These are phyloP conservation scores for Thielaviopsis euricoi DNA, from an alignment of 2,329 filamentous ascomycete genomes.

Conservation along the genomic window DNA sequence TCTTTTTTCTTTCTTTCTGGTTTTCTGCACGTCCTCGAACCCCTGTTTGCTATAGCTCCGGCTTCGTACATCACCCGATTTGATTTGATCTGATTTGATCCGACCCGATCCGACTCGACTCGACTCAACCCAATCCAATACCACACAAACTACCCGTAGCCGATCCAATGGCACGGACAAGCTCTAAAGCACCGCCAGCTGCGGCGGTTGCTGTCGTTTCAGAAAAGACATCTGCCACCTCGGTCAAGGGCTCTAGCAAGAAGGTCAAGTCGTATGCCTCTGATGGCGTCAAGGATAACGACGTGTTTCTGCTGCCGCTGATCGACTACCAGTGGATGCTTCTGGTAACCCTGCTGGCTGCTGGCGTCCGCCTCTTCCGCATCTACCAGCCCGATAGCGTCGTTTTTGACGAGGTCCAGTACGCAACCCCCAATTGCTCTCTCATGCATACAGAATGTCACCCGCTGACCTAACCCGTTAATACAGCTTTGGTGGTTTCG, in stretches of 20 bases:
- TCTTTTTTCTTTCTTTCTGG: not conserved
- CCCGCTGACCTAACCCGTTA: not conserved
- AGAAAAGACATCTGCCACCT: not conserved
- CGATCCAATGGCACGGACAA: slow-evolving; percentile 1
- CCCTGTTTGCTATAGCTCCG: not conserved
- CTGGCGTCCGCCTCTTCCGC: slow-evolving; percentile 73
- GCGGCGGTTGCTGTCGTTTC: not conserved
- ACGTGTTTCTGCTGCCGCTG: slow-evolving; percentile 72
- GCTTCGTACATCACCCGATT: not conserved
- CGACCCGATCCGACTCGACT: no score
- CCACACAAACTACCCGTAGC: not conserved
- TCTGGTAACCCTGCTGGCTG: slow-evolving; percentile 56
- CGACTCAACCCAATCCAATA: not conserved
- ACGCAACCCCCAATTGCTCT: slow-evolving; percentile 27
- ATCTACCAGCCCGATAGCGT: slow-evolving; percentile 95
- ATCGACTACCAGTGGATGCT: slow-evolving; percentile 70
- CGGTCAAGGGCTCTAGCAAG: slow-evolving; percentile 12
- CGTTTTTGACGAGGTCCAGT: slow-evolving; percentile 99
- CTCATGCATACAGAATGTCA: not conserved
- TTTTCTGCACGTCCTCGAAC: not conserved
- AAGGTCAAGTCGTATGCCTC: slow-evolving; percentile 47
- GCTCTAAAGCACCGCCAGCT: slow-evolving; percentile 2
- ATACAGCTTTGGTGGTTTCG: slow-evolving; percentile 91
- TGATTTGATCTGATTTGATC: not conserved
- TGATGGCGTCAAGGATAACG: slow-evolving; percentile 71